Percentiles rank a stretch among this genome's conserved stretches.
Evolutionary conservation across 2,329 filamentous ascomycete species (phyloP).

Genomic region (Exophiala mesophila): DNA sequence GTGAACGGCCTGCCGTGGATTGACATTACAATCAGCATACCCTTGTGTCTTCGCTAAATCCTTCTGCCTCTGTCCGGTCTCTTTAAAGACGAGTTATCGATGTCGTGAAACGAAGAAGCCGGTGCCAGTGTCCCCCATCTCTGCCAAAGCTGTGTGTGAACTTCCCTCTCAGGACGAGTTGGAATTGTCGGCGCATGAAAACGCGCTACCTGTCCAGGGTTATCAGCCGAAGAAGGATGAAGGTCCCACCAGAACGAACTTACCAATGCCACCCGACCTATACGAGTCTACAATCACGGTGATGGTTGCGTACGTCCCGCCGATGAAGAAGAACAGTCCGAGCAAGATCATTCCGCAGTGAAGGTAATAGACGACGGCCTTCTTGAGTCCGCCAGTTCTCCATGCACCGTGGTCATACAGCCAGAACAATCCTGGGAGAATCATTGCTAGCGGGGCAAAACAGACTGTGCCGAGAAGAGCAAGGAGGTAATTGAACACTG

Average conservation of each 20-base stretch:
- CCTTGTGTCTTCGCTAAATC: too few relatives aligned
- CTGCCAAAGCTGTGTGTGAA: too few relatives aligned
- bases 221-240: slow-evolving; percentile 1
- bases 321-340: slow-evolving; percentile 43
- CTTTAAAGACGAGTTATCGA: too few relatives aligned
- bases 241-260: slow-evolving; percentile 4
- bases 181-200: slow-evolving; percentile 29
- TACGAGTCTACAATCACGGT: slow-evolving; percentile 27
- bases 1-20: too few relatives aligned
- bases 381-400: slow-evolving; percentile 32
- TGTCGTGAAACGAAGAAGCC: too few relatives aligned
- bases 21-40: too few relatives aligned
- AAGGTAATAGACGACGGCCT: slow-evolving; percentile 37
- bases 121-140: too few relatives aligned
- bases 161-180: too few relatives aligned
- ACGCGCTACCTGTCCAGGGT: slow-evolving; percentile 23
- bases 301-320: slow-evolving; percentile 40
- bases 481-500: slow-evolving; percentile 51
- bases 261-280: slow-evolving; percentile 23
- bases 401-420: slow-evolving; percentile 45
- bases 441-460: slow-evolving; percentile 49
- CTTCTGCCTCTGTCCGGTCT: too few relatives aligned
- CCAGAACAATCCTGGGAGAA: slow-evolving; percentile 49
- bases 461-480: slow-evolving; percentile 47
- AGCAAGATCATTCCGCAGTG: slow-evolving; percentile 42